Base-by-base conservation (phyloP, 768 basidiomycete species). In the Leucogyrophana mollusca region DNA sequence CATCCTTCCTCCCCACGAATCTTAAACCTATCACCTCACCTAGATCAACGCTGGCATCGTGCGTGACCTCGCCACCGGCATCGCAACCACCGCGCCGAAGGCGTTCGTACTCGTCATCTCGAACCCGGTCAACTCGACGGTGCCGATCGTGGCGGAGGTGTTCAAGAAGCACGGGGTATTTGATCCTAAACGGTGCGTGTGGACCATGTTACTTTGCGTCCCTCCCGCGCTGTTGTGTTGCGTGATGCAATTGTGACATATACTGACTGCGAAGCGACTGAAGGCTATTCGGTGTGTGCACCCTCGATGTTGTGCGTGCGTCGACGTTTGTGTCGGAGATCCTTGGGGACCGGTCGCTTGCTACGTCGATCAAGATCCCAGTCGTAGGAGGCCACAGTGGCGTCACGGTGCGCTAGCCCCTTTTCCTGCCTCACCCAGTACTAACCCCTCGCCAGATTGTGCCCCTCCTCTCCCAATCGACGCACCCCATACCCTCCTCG, bases 91-190 rank as follows among this genome's bases (percentile, higher is more conserved):
- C 40, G 81, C 82, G 34, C 95, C 95, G 49, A 94, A 93, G 62
- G 96, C 96, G 17, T 87, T 88, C 58, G 82, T 98, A 36, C 82
- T 94, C 40, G 94, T 99, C 56, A 98, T 99, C 68, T 95, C 96
- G 57, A 99, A 99, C 77, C 96, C 96, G 24, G 95, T 99, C 64
- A 98, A 99, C 81, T 97, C 95, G 34, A 97, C 96, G 32, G 95
- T 98, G 32, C 96, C 96, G 39, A 91, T 99, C 61, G 92, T 93
- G 37, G 92, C 83, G 13, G 95, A 98, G 69, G 87, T 95, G 30
- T 82, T 94, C 74, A 99, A 95, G 82, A 86, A 91, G 69, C 80
- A 87, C 54, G 85, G 84, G 36, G 87, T 91, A 22, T 98, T 87
- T 64, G 83, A 99, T 67, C 88, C 93, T 53, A 96, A 89, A 76